These are phyloP conservation scores for Micractinium conductrix DNA, from an alignment of 139 green algal genomes.

Conservation along the genomic window DNA sequence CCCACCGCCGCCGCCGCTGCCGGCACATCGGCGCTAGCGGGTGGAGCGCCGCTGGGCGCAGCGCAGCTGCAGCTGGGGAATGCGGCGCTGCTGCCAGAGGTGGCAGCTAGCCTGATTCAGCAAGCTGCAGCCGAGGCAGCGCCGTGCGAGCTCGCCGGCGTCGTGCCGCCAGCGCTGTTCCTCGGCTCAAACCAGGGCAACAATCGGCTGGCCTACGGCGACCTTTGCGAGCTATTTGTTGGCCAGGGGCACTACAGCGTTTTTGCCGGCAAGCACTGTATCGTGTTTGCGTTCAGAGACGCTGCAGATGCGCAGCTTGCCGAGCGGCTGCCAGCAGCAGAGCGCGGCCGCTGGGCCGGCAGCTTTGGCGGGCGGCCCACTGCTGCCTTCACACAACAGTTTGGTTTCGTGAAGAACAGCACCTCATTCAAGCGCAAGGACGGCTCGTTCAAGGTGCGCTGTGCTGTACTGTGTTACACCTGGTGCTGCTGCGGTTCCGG, in stretches of 20 bases:
- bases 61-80: not conserved
- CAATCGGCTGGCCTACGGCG: not conserved
- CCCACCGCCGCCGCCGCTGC: too few species aligned
- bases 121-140: not conserved
- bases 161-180: not conserved
- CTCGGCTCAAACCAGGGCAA: not conserved
- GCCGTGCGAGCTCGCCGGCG: not conserved
- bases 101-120: not conserved
- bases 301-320: not conserved
- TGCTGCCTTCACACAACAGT: not conserved
- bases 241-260: not conserved
- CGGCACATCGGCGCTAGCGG: too few species aligned
- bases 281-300: not conserved
- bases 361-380: not conserved
- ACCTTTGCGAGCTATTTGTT: not conserved
- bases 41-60: too few species aligned
- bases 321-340: not conserved
- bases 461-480: not conserved
- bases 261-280: not conserved
- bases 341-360: not conserved
- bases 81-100: not conserved
- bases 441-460: not conserved
- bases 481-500: not conserved
- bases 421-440: not conserved
- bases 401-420: not conserved